Evolutionary conservation across 805 yeast genomes (phyloP), one percentile per base, ranked within the genome.

Genomic region (Sugiyamaella smithiae): DNA sequence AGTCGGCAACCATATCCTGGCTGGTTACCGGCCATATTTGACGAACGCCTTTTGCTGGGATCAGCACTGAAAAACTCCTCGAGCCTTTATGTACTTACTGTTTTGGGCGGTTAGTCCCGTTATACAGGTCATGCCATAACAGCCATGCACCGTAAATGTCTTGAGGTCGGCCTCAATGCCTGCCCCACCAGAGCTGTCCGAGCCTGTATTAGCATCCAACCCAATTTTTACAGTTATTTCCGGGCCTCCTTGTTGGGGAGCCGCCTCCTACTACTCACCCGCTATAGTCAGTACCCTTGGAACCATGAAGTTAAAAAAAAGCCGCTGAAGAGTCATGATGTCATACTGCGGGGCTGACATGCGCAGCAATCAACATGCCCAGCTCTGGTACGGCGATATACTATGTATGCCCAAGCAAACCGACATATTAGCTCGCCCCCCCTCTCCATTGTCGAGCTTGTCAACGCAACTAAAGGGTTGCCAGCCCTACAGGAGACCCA

Each of bases 101-200:
- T 88, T 86, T 60, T 88, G 96, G 5, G 89, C 85, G 0, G 95
- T 88, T 50, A 88, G 66, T 2, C 89, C 90, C 6, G 89, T 77
- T 40, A 86, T 80, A 58, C 89, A 84, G 0, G 90, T 84, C 64
- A 83, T 67, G 0, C 86, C 96, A 59, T 82, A 85, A 44, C 88
- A 88, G 12, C 79, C 78, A 58, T 84, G 86, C 1, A 85, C 85
- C 2, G 85, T 73, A 47, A 88, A 76, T 0, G 96, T 81, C 67
- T 88, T 88, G 32, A 88, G 62, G 62, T 88, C 96, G 0, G 96
- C 96, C 64, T 88, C 96, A 43, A 88, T 81, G 2, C 96, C 96
- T 1, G 96, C 96, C 2, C 96, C 96, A 2, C 96, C 96, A 8
- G 91, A 83, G 38, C 82, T 77, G 62, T 88, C 96, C 0, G 91